Evolutionary conservation across 208 protist species (phyloP).

Genomic region (Leishmania lainsoni): DNA sequence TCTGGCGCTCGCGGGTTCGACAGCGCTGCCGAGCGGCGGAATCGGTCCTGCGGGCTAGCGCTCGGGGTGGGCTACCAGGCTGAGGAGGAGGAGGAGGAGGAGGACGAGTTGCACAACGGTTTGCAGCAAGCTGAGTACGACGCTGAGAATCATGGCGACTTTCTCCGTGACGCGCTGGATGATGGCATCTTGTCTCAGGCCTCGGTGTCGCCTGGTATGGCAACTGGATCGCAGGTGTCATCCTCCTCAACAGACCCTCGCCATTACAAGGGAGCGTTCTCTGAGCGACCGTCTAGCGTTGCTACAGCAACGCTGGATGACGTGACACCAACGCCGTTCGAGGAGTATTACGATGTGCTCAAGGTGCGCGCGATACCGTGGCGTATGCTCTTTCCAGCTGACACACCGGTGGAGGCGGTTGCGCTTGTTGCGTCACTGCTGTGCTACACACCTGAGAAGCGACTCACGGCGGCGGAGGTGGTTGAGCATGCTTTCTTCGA

Average conservation of each 20-base stretch:
- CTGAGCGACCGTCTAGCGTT: neutral
- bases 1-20: neutral
- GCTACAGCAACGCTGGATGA: conserved; percentile 12
- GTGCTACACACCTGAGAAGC: conserved; percentile 94
- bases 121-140: neutral
- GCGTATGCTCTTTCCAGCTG: conserved; percentile 82
- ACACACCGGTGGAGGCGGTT: conserved; percentile 91
- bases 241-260: neutral
- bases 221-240: neutral
- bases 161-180: conserved; percentile 20
- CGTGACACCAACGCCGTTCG: conserved; percentile 15
- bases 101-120: neutral
- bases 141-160: conserved; percentile 2
- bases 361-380: conserved; percentile 96
- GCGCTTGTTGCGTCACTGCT: conserved; percentile 97
- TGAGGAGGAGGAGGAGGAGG: neutral
- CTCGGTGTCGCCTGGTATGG: neutral
- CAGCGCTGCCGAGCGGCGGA: neutral
- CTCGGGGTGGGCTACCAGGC: neutral
- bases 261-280: neutral
- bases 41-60: neutral
- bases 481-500: conserved; percentile 98
- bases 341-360: conserved; percentile 95
- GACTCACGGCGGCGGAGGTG: conserved; percentile 97
- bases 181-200: conserved; percentile 5